Evolutionary conservation across 352 stramenopile species (phyloP).

Genomic region (Globisporangium iwayamae): DNA sequence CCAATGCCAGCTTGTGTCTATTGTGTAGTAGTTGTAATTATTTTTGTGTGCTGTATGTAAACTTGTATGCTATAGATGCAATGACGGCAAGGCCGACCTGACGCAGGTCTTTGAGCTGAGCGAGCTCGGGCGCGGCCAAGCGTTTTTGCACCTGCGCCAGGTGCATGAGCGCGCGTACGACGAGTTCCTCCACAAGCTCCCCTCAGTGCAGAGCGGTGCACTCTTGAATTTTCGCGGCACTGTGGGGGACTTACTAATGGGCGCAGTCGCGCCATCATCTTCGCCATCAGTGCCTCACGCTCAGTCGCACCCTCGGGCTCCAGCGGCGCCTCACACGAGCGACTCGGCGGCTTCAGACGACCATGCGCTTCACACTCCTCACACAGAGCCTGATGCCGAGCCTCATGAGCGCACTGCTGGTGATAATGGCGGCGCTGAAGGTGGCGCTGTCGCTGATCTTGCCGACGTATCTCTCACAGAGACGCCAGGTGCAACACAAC

Average conservation of each 20-base stretch:
- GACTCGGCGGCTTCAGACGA: background rate
- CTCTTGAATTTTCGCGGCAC: constrained; percentile 2
- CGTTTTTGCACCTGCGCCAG: constrained; percentile 60
- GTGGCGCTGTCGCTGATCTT: background rate
- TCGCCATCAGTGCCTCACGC: background rate
- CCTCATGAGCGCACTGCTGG: background rate
- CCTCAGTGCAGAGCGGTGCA: constrained; percentile 22
- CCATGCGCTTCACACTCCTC: background rate
- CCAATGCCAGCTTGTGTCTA: background rate
- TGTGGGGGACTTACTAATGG: background rate
- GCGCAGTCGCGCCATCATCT: background rate
- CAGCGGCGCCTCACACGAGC: background rate
- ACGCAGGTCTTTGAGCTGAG: constrained; percentile 64
- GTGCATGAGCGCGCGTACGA: constrained; percentile 55
- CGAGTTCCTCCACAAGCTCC: constrained; percentile 43
- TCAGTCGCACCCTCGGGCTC: background rate
- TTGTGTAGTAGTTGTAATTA: too few species aligned
- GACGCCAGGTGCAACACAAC: background rate
- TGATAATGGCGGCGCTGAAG: background rate
- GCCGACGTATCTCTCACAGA: background rate
- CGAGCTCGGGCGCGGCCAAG: constrained; percentile 53
- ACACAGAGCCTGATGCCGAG: background rate
- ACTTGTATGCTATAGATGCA: constrained; percentile 37
- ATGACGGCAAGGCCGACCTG: constrained; percentile 46
- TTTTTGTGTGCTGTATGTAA: constrained; percentile 1